Base-by-base conservation (phyloP, 2,329 filamentous ascomycete genomes). In the Paracamarosporium sp. region DNA sequence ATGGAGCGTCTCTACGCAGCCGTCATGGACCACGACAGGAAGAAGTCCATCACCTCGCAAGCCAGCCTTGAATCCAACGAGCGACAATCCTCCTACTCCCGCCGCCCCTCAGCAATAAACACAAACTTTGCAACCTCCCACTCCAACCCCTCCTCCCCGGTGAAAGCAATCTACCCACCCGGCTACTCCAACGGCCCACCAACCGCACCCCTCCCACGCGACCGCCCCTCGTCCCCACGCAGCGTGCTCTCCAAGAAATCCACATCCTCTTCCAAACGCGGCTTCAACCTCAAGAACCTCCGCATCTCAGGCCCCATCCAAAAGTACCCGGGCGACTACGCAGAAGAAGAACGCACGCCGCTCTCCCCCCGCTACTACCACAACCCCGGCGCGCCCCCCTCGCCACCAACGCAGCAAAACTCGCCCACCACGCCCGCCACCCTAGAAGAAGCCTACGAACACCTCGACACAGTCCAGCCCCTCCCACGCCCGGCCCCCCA, bases 1-100 rank as follows among this genome's bases (percentile, higher is more conserved):
- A 88, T 97, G 76, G 93, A 97, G 76, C 88, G 91, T 68, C 88
- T 98, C 74, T 98, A 97, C 78, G 92, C 89, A 60, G 90, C 93
- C 65, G 93, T 97, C 62, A 90, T 97, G 88, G 92, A 93, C 75
- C 91, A 96, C 67, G 93, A 97, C 63, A 83, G 82, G 44, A 78
- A 80, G 61, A 83, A 81, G 59, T 67, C 71, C 27, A 68, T 67
- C 28, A 67, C 66, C 28, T 68, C 71, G n/a, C 67, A 69, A 38
- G 59, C 66, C 50, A 72, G 67, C 54, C 60, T 60, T 52, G 55
- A 54, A 24, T 45, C 44, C 27, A 67, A 72, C 35, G 66, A 69
- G 22, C 50, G 64, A 27, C 55, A 56, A 43, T 13, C 44, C 27
- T 52, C 55, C 47, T 20, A 46, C 41, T 50, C 47, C 40, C 53